Evolutionary conservation across 495 filamentous ascomycete species (phyloP), one percentile per base, ranked within the genome.

Genomic region (Gamarada debralockiae): DNA sequence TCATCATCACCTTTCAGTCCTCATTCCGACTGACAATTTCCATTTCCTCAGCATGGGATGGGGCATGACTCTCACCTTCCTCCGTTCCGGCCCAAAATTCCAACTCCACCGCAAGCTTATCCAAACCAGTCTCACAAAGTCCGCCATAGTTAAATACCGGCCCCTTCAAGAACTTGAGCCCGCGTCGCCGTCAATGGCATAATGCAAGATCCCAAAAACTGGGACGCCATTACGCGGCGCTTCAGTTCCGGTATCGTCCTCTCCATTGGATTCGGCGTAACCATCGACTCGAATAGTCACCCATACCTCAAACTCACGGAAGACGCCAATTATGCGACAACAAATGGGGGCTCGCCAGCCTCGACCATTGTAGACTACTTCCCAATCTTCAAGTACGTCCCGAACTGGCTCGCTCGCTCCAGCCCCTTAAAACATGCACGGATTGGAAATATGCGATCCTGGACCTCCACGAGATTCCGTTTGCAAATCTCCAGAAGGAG

Each of bases 211-310:
- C 57, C 57, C 3, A 14, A 38, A 14, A 48, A 51, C 12, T 59
- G 52, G 57, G 48, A 57, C 15, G 23, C 15, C 7, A 34, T 38
- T 3, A 13, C 33, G 20, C 50, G 53, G 21, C 69, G 67, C 45
- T 72, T 59, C 25, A 27, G 52, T 3, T 37, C 57, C 1, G 47
- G 29, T 8, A 46, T 55, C 29, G 52, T 75, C 5, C 56, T 77
- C 42, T 58, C 69, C 0, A 71, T 76, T 39, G 71, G 69, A 2
- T 76, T 74, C 56, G 74, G 75, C 0, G 70, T 76, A 18, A 61
- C 62, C 3, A 60, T 79, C 12, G 50, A 61, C 33, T 62, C 60
- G 18, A 61, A 75, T 33, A 59, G 72, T 29, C 70, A 74, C 46
- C 67, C 70, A 0, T 74, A 70, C 33, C 67, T 76, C 13, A 60